Evolutionary conservation across 2,329 filamentous ascomycete species (phyloP).

Genomic region (Fonsecaea monophora): DNA sequence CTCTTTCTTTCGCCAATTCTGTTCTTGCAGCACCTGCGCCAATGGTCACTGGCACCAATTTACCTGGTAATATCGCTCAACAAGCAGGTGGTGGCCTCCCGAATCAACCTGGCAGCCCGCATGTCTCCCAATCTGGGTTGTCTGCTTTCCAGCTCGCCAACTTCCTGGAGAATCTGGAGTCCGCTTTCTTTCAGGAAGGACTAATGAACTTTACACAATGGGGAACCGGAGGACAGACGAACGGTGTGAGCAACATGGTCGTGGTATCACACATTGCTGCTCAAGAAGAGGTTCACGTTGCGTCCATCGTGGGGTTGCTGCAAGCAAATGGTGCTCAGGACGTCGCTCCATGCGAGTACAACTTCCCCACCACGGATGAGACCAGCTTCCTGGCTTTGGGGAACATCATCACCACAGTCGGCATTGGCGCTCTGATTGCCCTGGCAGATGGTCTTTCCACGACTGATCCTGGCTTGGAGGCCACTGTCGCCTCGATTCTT

Average conservation of each 20-base stretch:
- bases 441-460: slow-evolving; percentile 38
- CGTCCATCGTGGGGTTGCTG: slow-evolving; percentile 40
- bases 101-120: slow-evolving; percentile 19
- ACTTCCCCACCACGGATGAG: slow-evolving; percentile 40
- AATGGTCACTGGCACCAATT: slow-evolving; percentile 27
- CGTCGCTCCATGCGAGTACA: slow-evolving; percentile 43
- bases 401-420: slow-evolving; percentile 43
- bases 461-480: slow-evolving; percentile 39
- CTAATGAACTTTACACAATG: slow-evolving; percentile 41
- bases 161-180: slow-evolving; percentile 45
- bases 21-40: slow-evolving; percentile 22
- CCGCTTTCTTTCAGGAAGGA: slow-evolving; percentile 42
- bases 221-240: slow-evolving; percentile 41
- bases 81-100: slow-evolving; percentile 31
- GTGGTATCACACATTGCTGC: slow-evolving; percentile 43
- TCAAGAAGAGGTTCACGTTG: slow-evolving; percentile 41
- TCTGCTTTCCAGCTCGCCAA: slow-evolving; percentile 41
- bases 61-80: slow-evolving; percentile 29
- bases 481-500: slow-evolving; percentile 41
- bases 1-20: slow-evolving; percentile 22
- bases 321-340: slow-evolving; percentile 38
- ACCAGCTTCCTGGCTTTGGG: slow-evolving; percentile 43
- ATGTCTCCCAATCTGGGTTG: slow-evolving; percentile 23
- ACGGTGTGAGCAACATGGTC: slow-evolving; percentile 41
- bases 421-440: slow-evolving; percentile 43